A percentile compares a stretch with the other conserved stretches of the same genome.
phyloP scores from a whole-genome alignment of 768 basidiomycete genomes.

The Lentinula lateritia region DNA sequence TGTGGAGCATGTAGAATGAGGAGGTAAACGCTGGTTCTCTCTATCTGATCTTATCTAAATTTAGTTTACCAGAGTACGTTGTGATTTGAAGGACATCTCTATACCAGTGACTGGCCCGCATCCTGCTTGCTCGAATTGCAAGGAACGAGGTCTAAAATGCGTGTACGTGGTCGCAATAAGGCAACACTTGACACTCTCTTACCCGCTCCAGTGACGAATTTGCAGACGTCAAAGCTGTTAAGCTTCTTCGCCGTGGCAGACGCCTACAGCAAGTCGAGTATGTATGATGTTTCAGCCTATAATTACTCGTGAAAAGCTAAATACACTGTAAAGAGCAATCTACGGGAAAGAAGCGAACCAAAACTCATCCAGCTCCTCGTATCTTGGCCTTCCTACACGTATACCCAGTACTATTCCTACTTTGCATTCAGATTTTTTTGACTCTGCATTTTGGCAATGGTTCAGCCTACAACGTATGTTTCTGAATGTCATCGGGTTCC shows the following conservation, averaged over 20 bases:
- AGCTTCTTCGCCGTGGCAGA: slow-evolving; percentile 72
- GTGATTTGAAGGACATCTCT: slow-evolving; percentile 84
- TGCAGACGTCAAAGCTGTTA: slow-evolving; percentile 86
- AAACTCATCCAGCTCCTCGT: slow-evolving; percentile 26
- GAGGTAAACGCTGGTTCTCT: slow-evolving; percentile 37
- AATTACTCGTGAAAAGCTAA: slow-evolving; percentile 7
- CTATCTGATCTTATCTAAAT: slow-evolving; percentile 4
- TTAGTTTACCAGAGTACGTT: slow-evolving; percentile 62
- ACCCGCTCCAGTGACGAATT: slow-evolving; percentile 73
- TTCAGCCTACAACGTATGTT: slow-evolving; percentile 78
- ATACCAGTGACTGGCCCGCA: slow-evolving; percentile 39
- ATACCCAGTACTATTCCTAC: slow-evolving; percentile 59
- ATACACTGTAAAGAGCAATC: slow-evolving; percentile 49
- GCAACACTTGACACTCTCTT: neutral
- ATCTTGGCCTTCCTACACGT: slow-evolving; percentile 28
- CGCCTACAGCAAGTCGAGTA: slow-evolving; percentile 83
- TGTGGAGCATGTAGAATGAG: slow-evolving; percentile 92
- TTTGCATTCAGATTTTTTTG: slow-evolving; percentile 75
- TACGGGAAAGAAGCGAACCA: slow-evolving; percentile 64
- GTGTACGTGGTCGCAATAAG: slow-evolving; percentile 56
- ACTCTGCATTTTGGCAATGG: slow-evolving; percentile 78
- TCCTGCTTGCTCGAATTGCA: slow-evolving; percentile 82
- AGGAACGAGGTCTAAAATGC: slow-evolving; percentile 86
- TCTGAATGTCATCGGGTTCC: neutral
- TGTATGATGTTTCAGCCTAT: slow-evolving; percentile 22